Evolutionary conservation across 257 asterid species (phyloP), one percentile per base, ranked within the genome.

Genomic region (Lavandula angustifolia): DNA sequence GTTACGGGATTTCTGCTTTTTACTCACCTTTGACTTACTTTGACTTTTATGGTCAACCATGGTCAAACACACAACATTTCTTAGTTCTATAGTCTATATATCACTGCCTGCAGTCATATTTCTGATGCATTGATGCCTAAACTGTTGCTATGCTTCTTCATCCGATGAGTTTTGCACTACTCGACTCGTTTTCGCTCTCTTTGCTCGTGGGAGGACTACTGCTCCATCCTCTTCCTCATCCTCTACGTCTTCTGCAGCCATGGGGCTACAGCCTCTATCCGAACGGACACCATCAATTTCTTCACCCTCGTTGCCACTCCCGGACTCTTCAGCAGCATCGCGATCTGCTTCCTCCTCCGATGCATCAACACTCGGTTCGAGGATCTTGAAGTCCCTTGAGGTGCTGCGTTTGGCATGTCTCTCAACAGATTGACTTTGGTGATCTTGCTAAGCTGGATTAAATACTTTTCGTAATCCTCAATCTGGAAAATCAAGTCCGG

Each of bases 341-440:
- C 64, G 33, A 4, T 64, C 82, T 12, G 67, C 71, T 72, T 80
- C 94, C n/a, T 76, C 84, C 55, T 82, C 86, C 55, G 9, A 11
- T 27, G 70, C 52, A 51, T 70, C 75, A 18, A 73, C 86, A 41
- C 37, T 70, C 42, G 78, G 71, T 72, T 82, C 90, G 14, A 86
- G 6, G 73, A 89, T 89, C 69, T 75, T 89, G 84, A 89, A 89
- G 78, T 89, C 96, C 72, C 94, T 76, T 47, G 95, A 76, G 7
- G 96, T 89, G 83, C 96, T 89, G 57, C 96, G 88, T 73, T 89
- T 89, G 47, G 96, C 95, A 4, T 86, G 84, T 77, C 96, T 77
- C 96, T 80, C 73, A 89, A 56, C 42, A 89, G 59, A 64, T 89
- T 89, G 48, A 85, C 65, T 72, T 82, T 84, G 16, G 89, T 84